phyloP scores from a whole-genome alignment of 192 early-diverging fungal genomes.

The Gonapodya sp. region DNA sequence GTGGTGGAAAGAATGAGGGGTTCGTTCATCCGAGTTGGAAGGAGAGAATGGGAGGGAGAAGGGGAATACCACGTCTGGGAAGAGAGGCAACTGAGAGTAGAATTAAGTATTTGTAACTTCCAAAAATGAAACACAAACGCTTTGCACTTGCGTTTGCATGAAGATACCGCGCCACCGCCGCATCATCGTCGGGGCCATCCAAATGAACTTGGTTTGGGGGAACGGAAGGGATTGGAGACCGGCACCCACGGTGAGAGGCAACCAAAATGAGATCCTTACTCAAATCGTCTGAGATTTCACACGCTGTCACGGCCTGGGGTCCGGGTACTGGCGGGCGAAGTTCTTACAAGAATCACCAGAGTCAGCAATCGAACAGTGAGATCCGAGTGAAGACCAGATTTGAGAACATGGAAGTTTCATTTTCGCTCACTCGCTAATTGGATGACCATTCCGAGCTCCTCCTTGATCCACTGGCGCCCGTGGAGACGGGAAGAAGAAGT shows the following conservation, averaged over 20 bases:
- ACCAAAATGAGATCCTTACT: background rate
- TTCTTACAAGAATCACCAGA: no score
- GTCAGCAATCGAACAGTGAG: no score
- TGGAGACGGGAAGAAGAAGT: no score
- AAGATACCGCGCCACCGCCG: background rate
- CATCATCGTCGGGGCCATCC: background rate
- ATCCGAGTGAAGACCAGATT: background rate
- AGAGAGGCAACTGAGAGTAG: background rate
- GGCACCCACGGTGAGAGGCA: no score
- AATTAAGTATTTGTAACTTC: background rate
- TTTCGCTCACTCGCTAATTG: background rate
- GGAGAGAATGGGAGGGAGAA: background rate
- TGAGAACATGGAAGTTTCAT: background rate
- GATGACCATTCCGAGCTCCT: background rate
- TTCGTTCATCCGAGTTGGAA: background rate
- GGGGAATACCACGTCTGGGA: background rate
- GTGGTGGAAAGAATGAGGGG: no score
- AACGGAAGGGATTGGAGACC: no score
- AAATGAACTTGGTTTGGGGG: background rate
- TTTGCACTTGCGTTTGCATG: background rate
- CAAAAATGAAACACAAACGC: no score
- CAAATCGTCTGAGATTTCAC: background rate
- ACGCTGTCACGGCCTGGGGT: background rate
- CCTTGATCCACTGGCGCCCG: no score
- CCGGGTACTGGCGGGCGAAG: background rate